Evolutionary conservation across 768 basidiomycete genomes (phyloP), one percentile per base, ranked within the genome.

Genomic region (Amanita muscaria): DNA sequence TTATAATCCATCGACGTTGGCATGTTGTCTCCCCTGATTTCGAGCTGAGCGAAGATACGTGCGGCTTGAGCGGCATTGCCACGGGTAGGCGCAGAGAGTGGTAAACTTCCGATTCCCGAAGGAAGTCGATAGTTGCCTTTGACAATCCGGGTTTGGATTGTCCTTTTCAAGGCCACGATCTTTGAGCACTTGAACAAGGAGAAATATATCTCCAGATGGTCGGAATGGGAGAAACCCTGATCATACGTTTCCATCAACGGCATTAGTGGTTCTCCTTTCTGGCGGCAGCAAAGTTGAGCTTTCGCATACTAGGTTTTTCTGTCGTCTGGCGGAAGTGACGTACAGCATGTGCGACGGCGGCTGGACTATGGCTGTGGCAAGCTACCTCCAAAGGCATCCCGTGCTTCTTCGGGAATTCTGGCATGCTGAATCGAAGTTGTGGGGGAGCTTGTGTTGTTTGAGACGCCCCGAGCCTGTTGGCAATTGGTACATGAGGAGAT

Each of bases 221-320:
- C 8, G 92, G 89, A 0, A 73, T 54, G 3, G 91, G 58, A n/a
- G 76, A 72, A 23, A 63, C 68, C 21, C 69, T 63, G 46, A 90
- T 63, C 71, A 93, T 92, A 93, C 2, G 79, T 70, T 39, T 79
- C 74, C 42, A 85, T 59, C 29, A 89, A 62, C 33, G 70, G 56
- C 0, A 68, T 60, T 23, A 88, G 68, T 5, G 79, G 75, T 49
- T 76, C 74, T 6, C 79, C 79, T 8, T 56, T 45, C 14, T 44
- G 35, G 51, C 80, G 70, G 40, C 61, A 4, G 79, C 79, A 24
- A 66, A 57, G 53, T 88, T 88, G 64, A 79, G 87, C 16, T 80
- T 73, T 19, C 62, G 53, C 18, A 77, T 58, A 2, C 65, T 64
- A 30, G 77, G 70, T 15, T 53, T 49, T 11, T 53, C 22, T 23